These are phyloP conservation scores for Kuraishia borneana DNA, from an alignment of 805 yeast species.

Conservation along the genomic window DNA sequence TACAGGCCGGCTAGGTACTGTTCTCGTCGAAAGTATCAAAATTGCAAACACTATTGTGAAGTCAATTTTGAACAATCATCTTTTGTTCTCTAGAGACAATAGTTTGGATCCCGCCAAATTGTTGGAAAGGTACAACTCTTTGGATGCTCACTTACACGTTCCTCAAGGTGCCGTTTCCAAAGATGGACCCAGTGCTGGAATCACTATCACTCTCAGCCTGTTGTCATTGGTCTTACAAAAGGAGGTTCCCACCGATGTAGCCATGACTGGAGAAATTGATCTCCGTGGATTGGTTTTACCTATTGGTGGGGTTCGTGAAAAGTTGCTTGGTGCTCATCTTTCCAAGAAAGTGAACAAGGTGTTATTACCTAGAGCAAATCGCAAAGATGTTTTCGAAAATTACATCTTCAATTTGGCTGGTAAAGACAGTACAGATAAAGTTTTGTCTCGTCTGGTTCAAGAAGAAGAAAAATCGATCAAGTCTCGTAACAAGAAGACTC, in stretches of 20 bases:
- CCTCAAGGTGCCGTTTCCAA: constrained; percentile 36
- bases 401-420: constrained; percentile 24
- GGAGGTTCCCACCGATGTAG: constrained; percentile 37
- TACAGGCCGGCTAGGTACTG: constrained; percentile 80
- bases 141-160: constrained; percentile 46
- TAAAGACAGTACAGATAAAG: constrained; percentile 6
- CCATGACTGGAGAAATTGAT: constrained; percentile 85
- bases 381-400: constrained; percentile 57
- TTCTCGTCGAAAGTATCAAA: constrained; percentile 69
- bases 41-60: constrained; percentile 69
- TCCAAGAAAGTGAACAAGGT: constrained; percentile 47
- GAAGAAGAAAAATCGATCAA: constrained; percentile 14
- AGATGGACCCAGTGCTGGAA: constrained; percentile 39
- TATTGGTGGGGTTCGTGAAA: constrained; percentile 75
- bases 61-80: constrained; percentile 27
- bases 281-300: constrained; percentile 69
- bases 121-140: constrained; percentile 33
- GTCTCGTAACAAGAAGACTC: constrained; percentile 1
- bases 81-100: constrained; percentile 5
- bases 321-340: constrained; percentile 68
- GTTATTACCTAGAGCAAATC: constrained; percentile 59
- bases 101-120: constrained; percentile 16
- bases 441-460: constrained; percentile 10
- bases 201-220: constrained; percentile 36
- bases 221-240: constrained; percentile 29